Conservation (phyloP, 2,329 filamentous ascomycete species). For the Alternaria infectoria region DNA sequence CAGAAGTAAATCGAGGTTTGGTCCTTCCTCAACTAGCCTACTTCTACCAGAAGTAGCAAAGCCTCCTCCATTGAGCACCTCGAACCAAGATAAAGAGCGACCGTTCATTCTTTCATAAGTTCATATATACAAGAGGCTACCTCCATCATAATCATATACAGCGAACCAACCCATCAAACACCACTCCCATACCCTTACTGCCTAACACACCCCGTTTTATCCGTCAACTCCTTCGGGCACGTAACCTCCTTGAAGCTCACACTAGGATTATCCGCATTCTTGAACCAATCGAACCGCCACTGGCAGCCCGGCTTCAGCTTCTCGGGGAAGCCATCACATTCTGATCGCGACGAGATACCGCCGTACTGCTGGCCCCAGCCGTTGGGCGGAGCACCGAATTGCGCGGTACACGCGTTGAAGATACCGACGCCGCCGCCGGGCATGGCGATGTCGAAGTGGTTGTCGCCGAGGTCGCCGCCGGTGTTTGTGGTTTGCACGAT, state of each 20-base stretch:
- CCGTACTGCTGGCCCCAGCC: constrained; percentile 47
- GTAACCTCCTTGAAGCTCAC: constrained; percentile 43
- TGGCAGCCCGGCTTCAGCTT: constrained; percentile 46
- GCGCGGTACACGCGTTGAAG: constrained; percentile 43
- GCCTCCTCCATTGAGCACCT: too few species aligned
- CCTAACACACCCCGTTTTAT: constrained; percentile 38
- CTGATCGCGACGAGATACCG: constrained; percentile 38
- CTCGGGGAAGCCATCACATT: constrained; percentile 43
- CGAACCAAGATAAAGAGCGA: too few species aligned
- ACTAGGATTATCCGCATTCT: constrained; percentile 41
- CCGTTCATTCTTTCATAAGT: not conserved
- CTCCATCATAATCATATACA: not conserved
- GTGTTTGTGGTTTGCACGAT: constrained; percentile 71
- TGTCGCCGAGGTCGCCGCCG: constrained; percentile 48
- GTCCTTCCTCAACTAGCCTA: too few species aligned
- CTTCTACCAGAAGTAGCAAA: too few species aligned
- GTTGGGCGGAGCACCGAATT: constrained; percentile 41
- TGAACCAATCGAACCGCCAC: constrained; percentile 49
- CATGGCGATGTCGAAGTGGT: constrained; percentile 49
- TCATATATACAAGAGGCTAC: constrained; percentile 7
- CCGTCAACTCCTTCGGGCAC: constrained; percentile 42
- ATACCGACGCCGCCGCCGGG: constrained; percentile 46
- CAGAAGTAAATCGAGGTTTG: too few species aligned
- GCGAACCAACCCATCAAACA: not conserved
- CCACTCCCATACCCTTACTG: not conserved